phyloP scores from a whole-genome alignment of 2,329 filamentous ascomycete genomes.

The Shiraia sp. region DNA sequence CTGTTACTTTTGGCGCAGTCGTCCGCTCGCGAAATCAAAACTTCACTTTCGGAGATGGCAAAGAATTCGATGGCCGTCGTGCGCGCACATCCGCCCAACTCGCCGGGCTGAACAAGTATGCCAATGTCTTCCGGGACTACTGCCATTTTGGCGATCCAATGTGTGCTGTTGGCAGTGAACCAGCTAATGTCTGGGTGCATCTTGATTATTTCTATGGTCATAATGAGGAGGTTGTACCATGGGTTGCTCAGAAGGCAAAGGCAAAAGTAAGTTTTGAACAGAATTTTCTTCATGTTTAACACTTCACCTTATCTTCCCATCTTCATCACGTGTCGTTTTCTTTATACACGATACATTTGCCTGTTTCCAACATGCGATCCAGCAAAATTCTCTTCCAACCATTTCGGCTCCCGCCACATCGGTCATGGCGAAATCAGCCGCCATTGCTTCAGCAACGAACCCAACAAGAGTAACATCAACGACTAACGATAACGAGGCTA shows the following conservation, averaged over 20 bases:
- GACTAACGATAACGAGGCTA: slow-evolving; percentile 11
- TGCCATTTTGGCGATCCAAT: slow-evolving; percentile 66
- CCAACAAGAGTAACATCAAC: slow-evolving; percentile 1
- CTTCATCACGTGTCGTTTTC: too few species aligned
- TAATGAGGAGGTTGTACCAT: slow-evolving; percentile 25
- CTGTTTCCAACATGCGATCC: slow-evolving; percentile 6
- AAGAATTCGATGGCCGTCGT: slow-evolving; percentile 24
- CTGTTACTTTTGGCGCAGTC: slow-evolving; percentile 31
- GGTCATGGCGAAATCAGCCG: slow-evolving; percentile 7
- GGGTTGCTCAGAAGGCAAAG: slow-evolving; percentile 22
- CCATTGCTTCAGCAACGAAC: slow-evolving; percentile 2
- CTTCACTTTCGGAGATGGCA: slow-evolving; percentile 28
- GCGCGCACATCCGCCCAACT: slow-evolving; percentile 25
- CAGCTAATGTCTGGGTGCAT: slow-evolving; percentile 59
- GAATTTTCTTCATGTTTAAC: slow-evolving; percentile 1
- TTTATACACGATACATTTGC: too few species aligned
- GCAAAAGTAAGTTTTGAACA: slow-evolving; percentile 12
- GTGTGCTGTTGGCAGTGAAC: slow-evolving; percentile 59
- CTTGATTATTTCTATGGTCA: slow-evolving; percentile 57
- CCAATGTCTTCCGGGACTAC: slow-evolving; percentile 61
- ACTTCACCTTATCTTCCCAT: too few species aligned
- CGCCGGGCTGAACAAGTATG: slow-evolving; percentile 17
- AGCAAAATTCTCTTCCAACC: neutral
- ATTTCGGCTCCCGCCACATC: neutral
- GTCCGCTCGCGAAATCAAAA: slow-evolving; percentile 24